phyloP scores from a whole-genome alignment of 768 basidiomycete species.

The Hericium coralloides region DNA sequence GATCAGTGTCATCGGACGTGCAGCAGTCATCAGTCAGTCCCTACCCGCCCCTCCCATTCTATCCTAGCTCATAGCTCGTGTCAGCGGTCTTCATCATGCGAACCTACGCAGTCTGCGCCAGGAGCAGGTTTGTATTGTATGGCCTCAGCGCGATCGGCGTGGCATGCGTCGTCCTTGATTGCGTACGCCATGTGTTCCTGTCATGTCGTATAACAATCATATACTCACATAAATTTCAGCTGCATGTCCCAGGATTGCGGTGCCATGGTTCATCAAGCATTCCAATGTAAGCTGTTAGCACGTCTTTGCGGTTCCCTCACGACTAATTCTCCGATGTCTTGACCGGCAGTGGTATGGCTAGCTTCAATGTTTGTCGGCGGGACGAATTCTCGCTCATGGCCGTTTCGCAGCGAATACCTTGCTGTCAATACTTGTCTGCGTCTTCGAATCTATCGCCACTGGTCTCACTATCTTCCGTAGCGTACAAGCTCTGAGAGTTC shows the following conservation, averaged over 20 bases:
- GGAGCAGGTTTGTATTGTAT: background rate
- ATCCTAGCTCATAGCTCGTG: background rate
- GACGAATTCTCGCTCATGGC: background rate
- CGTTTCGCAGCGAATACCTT: constrained; percentile 11
- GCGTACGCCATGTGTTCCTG: background rate
- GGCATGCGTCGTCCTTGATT: background rate
- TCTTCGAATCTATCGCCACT: constrained; percentile 14
- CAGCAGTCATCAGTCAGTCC: constrained; percentile 20
- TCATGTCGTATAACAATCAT: no score
- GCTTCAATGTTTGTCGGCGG: background rate
- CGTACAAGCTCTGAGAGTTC: constrained; percentile 10
- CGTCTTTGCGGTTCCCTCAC: background rate
- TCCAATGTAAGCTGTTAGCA: background rate
- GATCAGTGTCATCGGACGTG: constrained; percentile 23
- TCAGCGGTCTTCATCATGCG: background rate
- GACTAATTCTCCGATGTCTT: background rate
- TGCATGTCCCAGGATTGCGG: background rate
- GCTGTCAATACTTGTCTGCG: constrained; percentile 14
- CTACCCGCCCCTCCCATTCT: background rate
- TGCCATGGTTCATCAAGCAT: background rate
- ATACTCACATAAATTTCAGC: background rate
- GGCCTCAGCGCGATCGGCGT: background rate
- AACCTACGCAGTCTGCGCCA: background rate
- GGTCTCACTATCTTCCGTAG: constrained; percentile 14
- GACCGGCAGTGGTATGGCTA: background rate